phyloP scores from a whole-genome alignment of 306 rosid genomes.

The Casuarina cunninghamiana region DNA sequence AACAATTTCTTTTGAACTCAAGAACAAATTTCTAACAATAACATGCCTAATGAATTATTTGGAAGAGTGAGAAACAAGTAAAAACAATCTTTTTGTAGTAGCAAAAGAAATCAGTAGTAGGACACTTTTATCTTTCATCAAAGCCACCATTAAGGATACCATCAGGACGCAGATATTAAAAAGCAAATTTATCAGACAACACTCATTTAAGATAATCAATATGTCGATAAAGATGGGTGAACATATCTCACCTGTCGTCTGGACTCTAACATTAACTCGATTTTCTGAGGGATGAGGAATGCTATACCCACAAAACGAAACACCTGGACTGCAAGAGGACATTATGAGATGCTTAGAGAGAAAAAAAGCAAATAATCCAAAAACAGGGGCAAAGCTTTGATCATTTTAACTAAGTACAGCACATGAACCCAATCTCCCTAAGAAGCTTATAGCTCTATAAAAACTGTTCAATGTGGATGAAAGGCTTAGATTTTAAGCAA shows the following conservation, averaged over 20 bases:
- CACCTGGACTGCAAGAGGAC: slow-evolving; percentile 66
- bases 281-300: slow-evolving; percentile 93
- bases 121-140: neutral
- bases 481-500: neutral
- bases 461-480: neutral
- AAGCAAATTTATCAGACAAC: slow-evolving; percentile 4
- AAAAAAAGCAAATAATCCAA: slow-evolving; percentile 5
- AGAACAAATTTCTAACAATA: neutral
- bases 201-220: slow-evolving; percentile 5
- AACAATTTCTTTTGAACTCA: neutral
- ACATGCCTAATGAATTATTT: neutral
- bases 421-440: neutral
- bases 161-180: neutral
- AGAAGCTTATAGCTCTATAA: neutral
- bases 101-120: neutral
- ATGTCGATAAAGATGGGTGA: neutral
- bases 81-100: too few relatives aligned
- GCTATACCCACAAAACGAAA: slow-evolving; percentile 73
- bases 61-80: neutral
- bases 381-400: neutral
- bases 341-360: slow-evolving; percentile 6
- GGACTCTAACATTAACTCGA: slow-evolving; percentile 75
- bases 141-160: neutral
- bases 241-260: slow-evolving; percentile 61
- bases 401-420: neutral